Evolutionary conservation across 2,329 filamentous ascomycete genomes (phyloP), one percentile per base, ranked within the genome.

Genomic region (Aspergillus bombycis): DNA sequence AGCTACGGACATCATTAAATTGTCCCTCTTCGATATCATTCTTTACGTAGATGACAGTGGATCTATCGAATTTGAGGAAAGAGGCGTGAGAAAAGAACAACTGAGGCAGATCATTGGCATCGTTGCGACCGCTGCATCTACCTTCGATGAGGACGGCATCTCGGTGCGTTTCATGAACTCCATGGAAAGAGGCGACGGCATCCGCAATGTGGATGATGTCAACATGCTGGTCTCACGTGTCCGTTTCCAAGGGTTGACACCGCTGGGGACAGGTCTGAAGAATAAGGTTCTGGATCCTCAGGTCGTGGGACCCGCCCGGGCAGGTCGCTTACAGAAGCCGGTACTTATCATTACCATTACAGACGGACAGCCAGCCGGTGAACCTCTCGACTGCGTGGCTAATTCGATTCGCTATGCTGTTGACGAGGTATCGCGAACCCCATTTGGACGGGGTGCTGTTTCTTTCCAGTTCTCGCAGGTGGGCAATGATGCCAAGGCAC

Each of bases 151-250:
- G 38, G 88, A 91, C 70, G 89, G 88, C 48, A 88, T 91, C 65
- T 85, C 85, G 32, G 78, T 91, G 45, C 87, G 88, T 53, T 91
- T 90, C 81, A 90, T 91, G 88, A 91, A 91, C 78, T 85, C 85
- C 14, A 79, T 82, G 26, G 75, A 79, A 68, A 77, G 71, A 70
- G 83, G 75, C 38, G 85, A 89, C 68, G 80, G 83, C 61, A 86
- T 90, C 66, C 82, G 81, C 50, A 84, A 74, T 58, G 84, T 86
- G 62, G 80, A 83, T 57, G 86, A 90, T 70, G 84, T 89, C 48
- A 81, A 87, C 59, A 78, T 82, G 60, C 79, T 90, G 59, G 83
- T 90, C 68, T 72, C 79, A 32, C 83, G 81, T 64, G 85, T 89
- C 65, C 82, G 85, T 28, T 91, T 90, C 81, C 85, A 85, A 69